A percentile compares a stretch with the other conserved stretches of the same genome.
Conservation (phyloP, 257 asterid species). For the Mitragyna speciosa region DNA sequence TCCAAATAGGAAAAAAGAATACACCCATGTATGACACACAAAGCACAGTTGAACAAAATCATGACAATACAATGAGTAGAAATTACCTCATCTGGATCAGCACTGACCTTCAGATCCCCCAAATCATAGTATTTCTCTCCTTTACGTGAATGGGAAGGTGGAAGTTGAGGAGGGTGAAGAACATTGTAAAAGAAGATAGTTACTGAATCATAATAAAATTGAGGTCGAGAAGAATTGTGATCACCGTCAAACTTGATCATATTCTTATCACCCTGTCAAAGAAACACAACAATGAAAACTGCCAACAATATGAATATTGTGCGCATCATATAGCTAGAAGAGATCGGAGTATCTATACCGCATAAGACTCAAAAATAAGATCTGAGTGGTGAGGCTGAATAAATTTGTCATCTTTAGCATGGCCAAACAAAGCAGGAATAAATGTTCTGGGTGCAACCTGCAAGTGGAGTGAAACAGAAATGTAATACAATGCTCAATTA, state of each 20-base stretch:
- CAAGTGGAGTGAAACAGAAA: slow-evolving; percentile 21
- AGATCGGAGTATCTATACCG: slow-evolving; percentile 37
- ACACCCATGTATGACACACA: background rate
- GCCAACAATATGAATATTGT: slow-evolving; percentile 8
- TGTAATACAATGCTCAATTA: slow-evolving; percentile 4
- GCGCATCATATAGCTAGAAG: slow-evolving; percentile 15
- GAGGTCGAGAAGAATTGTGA: slow-evolving; percentile 96
- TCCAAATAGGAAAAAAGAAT: background rate
- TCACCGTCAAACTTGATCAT: slow-evolving; percentile 95
- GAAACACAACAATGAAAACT: slow-evolving; percentile 22
- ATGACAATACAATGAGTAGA: slow-evolving; percentile 13
- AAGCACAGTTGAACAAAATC: slow-evolving; percentile 1
- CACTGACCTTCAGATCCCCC: slow-evolving; percentile 62
- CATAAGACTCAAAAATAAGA: slow-evolving; percentile 68
- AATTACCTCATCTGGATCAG: slow-evolving; percentile 73
- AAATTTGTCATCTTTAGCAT: slow-evolving; percentile 90
- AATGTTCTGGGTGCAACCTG: slow-evolving; percentile 89
- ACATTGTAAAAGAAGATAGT: slow-evolving; percentile 83
- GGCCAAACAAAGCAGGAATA: slow-evolving; percentile 94
- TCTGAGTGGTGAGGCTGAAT: slow-evolving; percentile 83
- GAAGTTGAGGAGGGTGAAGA: slow-evolving; percentile 79
- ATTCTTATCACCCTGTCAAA: slow-evolving; percentile 87
- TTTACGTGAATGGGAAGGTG: slow-evolving; percentile 51
- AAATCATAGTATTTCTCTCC: slow-evolving; percentile 70
- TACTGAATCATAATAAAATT: slow-evolving; percentile 83